phyloP scores from a whole-genome alignment of 2,329 filamentous ascomycete species.

The Paraphaeosphaeria sporulosa region DNA sequence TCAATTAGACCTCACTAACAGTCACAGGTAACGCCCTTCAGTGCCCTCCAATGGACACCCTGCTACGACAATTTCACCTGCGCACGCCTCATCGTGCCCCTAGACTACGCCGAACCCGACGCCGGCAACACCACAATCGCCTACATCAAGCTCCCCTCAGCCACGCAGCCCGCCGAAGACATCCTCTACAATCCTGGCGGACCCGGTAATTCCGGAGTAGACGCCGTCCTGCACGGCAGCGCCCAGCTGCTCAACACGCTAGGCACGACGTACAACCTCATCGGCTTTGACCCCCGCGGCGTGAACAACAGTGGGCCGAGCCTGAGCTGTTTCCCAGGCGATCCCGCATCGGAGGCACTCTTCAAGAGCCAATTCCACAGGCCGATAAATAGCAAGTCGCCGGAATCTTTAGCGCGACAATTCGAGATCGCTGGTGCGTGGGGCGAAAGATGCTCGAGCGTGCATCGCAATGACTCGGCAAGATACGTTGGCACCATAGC shows the following conservation, averaged over 20 bases:
- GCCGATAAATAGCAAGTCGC: constrained; percentile 14
- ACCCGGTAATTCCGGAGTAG: constrained; percentile 54
- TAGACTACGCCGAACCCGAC: constrained; percentile 40
- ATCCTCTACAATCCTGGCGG: constrained; percentile 53
- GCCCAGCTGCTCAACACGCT: neutral
- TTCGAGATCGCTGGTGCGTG: constrained; percentile 17
- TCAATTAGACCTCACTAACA: neutral
- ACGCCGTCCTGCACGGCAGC: constrained; percentile 6
- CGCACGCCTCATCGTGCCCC: constrained; percentile 57
- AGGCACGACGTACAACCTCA: constrained; percentile 47
- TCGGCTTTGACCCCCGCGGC: constrained; percentile 52
- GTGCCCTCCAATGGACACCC: constrained; percentile 1
- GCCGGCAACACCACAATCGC: constrained; percentile 50
- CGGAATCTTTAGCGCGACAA: neutral
- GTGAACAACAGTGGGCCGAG: constrained; percentile 46
- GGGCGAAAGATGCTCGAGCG: constrained; percentile 30
- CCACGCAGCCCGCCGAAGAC: constrained; percentile 44
- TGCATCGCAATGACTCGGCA: constrained; percentile 26
- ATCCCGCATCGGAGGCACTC: constrained; percentile 4
- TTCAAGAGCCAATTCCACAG: neutral
- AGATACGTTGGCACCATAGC: constrained; percentile 41
- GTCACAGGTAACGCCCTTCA: neutral
- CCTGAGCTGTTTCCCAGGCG: constrained; percentile 41
- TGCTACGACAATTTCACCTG: constrained; percentile 26
- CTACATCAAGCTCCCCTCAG: constrained; percentile 37